Evolutionary conservation across 176 grass and related monocot species (phyloP).

Genomic region (Saccharum spontaneum): DNA sequence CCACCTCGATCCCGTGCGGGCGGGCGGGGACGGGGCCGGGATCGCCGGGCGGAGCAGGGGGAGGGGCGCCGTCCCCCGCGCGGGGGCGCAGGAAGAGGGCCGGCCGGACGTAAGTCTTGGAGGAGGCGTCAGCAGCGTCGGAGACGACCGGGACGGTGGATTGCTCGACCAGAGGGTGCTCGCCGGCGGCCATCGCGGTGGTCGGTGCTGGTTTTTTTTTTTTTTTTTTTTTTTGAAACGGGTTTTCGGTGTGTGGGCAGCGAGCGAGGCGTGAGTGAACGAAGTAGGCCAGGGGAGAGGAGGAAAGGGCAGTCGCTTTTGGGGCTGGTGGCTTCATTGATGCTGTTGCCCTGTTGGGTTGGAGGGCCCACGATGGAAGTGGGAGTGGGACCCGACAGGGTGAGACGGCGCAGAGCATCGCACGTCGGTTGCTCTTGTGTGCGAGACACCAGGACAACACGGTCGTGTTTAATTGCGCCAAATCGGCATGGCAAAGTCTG

Average conservation of each 20-base stretch:
- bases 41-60: background rate
- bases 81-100: conserved; percentile 31
- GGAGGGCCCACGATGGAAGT: too few species aligned
- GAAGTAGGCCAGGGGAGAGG: too few species aligned
- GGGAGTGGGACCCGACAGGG: too few species aligned
- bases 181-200: background rate
- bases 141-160: background rate
- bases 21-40: background rate
- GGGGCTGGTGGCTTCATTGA: too few species aligned
- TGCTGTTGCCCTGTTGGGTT: too few species aligned
- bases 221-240: background rate
- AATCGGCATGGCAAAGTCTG: too few species aligned
- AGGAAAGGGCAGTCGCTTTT: too few species aligned
- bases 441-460: too few species aligned
- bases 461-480: too few species aligned
- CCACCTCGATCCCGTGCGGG: background rate
- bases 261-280: too few species aligned
- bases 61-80: background rate
- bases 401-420: too few species aligned
- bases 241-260: background rate
- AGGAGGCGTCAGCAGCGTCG: background rate
- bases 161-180: background rate
- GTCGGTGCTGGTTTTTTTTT: background rate
- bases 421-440: too few species aligned
- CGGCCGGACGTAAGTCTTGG: background rate